Percentiles rank a stretch among this genome's conserved stretches.
phyloP scores from a whole-genome alignment of 140 eudicot species.

The Flaveria floridana region DNA sequence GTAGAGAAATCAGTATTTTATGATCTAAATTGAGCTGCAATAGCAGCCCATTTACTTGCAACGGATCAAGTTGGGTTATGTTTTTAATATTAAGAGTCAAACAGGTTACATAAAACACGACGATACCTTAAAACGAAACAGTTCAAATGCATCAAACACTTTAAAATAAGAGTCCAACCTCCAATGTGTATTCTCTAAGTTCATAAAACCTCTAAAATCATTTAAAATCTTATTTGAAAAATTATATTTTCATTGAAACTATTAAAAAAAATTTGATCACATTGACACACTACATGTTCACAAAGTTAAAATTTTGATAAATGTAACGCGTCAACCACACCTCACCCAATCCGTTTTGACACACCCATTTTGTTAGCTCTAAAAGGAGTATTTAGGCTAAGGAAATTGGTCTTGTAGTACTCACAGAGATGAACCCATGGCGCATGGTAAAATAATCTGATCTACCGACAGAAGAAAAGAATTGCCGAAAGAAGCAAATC shows the following conservation, averaged over 20 bases:
- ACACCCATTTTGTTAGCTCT: not conserved
- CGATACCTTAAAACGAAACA: not conserved
- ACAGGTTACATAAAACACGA: not conserved
- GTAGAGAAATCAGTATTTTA: not conserved
- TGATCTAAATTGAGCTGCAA: too few relatives aligned
- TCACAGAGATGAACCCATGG: slow-evolving; percentile 79
- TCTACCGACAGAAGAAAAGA: slow-evolving; percentile 62
- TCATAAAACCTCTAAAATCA: not conserved
- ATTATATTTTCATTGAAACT: not conserved
- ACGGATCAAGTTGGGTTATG: not conserved
- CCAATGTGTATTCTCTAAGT: not conserved
- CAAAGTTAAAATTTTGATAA: not conserved
- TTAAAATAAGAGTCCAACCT: not conserved
- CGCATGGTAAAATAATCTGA: slow-evolving; percentile 84
- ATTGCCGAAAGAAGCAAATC: slow-evolving; percentile 83
- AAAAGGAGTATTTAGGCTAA: not conserved
- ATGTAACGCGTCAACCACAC: not conserved
- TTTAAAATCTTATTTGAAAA: not conserved
- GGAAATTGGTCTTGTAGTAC: slow-evolving; percentile 26
- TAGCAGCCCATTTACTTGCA: not conserved
- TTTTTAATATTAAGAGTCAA: not conserved
- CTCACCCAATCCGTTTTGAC: not conserved
- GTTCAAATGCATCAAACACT: not conserved
- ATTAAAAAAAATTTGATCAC: not conserved
- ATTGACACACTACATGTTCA: not conserved